A percentile compares a stretch with the other conserved stretches of the same genome.
Evolutionary conservation across 768 basidiomycete species (phyloP).

Genomic region (Neoboletus subvelutipes): DNA sequence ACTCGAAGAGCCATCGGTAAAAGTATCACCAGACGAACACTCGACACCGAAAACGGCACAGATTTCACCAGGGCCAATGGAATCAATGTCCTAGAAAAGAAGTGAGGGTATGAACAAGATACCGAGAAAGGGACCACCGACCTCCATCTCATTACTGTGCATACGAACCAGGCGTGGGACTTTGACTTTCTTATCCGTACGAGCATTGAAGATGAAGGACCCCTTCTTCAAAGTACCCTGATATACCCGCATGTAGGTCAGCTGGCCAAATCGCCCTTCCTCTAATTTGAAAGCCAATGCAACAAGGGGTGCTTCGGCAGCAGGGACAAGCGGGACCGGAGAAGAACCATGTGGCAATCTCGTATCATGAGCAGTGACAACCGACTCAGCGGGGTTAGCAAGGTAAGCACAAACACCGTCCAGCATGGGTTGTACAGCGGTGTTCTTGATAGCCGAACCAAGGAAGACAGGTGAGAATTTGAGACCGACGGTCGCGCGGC

Average conservation of each 20-base stretch:
- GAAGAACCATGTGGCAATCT: slow-evolving; percentile 62
- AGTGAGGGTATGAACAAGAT: background rate
- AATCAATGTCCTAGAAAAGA: slow-evolving; percentile 75
- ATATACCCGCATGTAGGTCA: slow-evolving; percentile 98
- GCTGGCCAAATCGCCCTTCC: slow-evolving; percentile 94
- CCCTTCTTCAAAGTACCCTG: slow-evolving; percentile 91
- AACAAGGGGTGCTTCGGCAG: slow-evolving; percentile 83
- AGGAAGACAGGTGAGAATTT: slow-evolving; percentile 97
- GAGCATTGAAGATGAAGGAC: slow-evolving; percentile 82
- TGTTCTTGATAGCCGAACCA: slow-evolving; percentile 97
- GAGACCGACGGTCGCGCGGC: slow-evolving; percentile 82
- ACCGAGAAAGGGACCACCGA: slow-evolving; percentile 30
- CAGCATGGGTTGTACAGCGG: slow-evolving; percentile 88
- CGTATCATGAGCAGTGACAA: slow-evolving; percentile 81
- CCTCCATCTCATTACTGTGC: slow-evolving; percentile 99
- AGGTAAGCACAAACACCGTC: slow-evolving; percentile 97
- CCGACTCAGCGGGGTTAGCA: slow-evolving; percentile 80
- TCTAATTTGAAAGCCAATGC: slow-evolving; percentile 98
- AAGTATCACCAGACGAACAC: slow-evolving; percentile 96
- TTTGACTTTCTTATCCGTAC: slow-evolving; percentile 96
- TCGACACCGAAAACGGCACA: slow-evolving; percentile 99
- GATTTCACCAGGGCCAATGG: slow-evolving; percentile 96
- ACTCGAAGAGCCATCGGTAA: slow-evolving; percentile 87
- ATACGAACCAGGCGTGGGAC: slow-evolving; percentile 94
- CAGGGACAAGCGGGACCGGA: slow-evolving; percentile 75